A percentile compares a stretch with the other conserved stretches of the same genome.
phyloP scores from a whole-genome alignment of 169 alveolate genomes.

The Ichthyophthirius multifiliis region DNA sequence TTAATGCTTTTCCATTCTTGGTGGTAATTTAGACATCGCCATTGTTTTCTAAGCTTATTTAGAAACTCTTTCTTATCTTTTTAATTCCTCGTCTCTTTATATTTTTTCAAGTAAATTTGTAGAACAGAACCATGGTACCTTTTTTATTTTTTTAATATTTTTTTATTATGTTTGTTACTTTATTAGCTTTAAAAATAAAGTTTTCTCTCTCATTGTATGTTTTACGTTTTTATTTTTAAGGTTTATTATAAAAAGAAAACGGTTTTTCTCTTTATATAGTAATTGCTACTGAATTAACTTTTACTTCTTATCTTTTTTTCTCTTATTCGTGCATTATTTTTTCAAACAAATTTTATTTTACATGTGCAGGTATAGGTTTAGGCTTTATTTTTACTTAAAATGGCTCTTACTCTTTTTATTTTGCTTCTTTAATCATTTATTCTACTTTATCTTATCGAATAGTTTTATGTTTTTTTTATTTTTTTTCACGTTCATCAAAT shows the following conservation, averaged over 20 bases:
- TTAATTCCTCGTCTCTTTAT: slow-evolving; percentile 46
- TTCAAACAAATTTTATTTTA: slow-evolving; percentile 37
- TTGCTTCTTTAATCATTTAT: slow-evolving; percentile 58
- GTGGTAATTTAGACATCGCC: slow-evolving; percentile 62
- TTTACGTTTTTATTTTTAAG: slow-evolving; percentile 25
- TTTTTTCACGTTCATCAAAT: slow-evolving; percentile 60
- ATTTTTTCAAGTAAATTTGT: slow-evolving; percentile 56
- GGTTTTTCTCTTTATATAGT: slow-evolving; percentile 51
- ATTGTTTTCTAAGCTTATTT: slow-evolving; percentile 63
- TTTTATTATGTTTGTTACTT: background rate
- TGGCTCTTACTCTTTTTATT: slow-evolving; percentile 39
- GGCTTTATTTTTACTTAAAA: slow-evolving; percentile 33
- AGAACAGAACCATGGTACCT: slow-evolving; percentile 59
- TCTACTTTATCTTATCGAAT: slow-evolving; percentile 54
- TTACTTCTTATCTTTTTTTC: slow-evolving; percentile 57
- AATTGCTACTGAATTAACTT: slow-evolving; percentile 35
- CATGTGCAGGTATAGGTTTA: slow-evolving; percentile 49
- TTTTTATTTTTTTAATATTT: background rate
- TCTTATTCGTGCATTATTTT: slow-evolving; percentile 48
- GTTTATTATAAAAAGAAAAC: slow-evolving; percentile 48
- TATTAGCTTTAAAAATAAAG: slow-evolving; percentile 65
- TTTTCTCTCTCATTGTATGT: slow-evolving; percentile 35
- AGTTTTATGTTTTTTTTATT: slow-evolving; percentile 20
- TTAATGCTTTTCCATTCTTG: slow-evolving; percentile 78
- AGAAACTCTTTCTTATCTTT: slow-evolving; percentile 63